Percentiles rank a stretch among this genome's conserved stretches.
These are phyloP conservation scores for Gillenia trifoliata DNA, from an alignment of 306 rosid genomes.

Conservation along the genomic window DNA sequence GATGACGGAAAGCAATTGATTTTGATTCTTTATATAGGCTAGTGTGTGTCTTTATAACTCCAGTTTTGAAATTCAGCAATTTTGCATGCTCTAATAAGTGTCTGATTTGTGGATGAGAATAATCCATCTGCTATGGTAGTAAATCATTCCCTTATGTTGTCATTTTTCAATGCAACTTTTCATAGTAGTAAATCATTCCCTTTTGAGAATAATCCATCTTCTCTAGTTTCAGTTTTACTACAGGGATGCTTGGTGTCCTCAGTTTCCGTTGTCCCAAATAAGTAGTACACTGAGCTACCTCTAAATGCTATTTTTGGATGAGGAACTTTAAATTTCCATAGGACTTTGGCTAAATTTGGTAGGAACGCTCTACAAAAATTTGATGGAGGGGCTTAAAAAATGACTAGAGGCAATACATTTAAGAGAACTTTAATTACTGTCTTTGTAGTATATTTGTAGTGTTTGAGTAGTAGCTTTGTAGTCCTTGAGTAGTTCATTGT, in stretches of 20 bases:
- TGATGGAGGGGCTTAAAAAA: too few relatives aligned
- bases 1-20: neutral
- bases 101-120: constrained; percentile 3
- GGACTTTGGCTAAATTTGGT: too few relatives aligned
- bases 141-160: neutral
- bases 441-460: too few relatives aligned
- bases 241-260: neutral
- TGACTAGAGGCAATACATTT: too few relatives aligned
- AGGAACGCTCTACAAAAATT: too few relatives aligned
- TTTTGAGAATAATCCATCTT: too few relatives aligned
- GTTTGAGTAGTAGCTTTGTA: too few relatives aligned
- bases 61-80: neutral
- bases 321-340: too few relatives aligned
- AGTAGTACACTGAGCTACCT: neutral
- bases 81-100: neutral
- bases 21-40: neutral
- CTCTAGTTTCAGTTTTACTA: neutral
- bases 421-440: too few relatives aligned
- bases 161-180: neutral
- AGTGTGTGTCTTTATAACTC: neutral
- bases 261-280: neutral
- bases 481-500: too few relatives aligned
- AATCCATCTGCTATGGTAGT: neutral
- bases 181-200: too few relatives aligned
- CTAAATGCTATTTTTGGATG: too few relatives aligned